These are phyloP conservation scores for Epichloe sylvatica DNA, from an alignment of 2,329 filamentous ascomycete genomes.

Conservation along the genomic window DNA sequence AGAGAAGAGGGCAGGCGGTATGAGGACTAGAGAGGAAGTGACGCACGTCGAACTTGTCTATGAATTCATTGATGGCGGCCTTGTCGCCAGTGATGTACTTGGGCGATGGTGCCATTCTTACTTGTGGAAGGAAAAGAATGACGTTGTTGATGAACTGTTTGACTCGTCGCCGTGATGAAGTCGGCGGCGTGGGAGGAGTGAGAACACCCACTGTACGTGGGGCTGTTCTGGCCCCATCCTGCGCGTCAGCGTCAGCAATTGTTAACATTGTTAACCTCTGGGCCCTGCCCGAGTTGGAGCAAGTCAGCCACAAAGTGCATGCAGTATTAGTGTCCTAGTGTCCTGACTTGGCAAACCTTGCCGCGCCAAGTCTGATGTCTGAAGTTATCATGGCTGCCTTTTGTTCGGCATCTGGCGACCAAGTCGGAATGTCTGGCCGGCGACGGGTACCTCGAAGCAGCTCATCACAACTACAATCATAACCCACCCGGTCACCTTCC, in stretches of 20 bases:
- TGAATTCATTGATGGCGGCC: constrained; percentile 63
- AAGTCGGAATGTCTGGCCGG: neutral
- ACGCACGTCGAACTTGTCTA: constrained; percentile 84
- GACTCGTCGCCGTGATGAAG: neutral
- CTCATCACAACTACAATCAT: no score
- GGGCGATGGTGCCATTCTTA: constrained; percentile 21
- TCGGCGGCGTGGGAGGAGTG: no score
- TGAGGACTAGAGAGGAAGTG: constrained; percentile 7
- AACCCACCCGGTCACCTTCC: no score
- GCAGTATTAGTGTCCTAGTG: neutral
- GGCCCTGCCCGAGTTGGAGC: no score
- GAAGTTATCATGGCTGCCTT: no score
- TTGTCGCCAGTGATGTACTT: constrained; percentile 67
- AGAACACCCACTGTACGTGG: no score
- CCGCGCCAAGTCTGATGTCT: neutral
- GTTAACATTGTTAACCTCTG: no score
- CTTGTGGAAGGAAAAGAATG: no score
- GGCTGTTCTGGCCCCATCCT: no score
- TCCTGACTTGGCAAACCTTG: neutral
- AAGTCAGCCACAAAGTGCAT: neutral
- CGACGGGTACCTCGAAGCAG: no score
- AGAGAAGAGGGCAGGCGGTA: neutral
- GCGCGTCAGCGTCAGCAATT: no score
- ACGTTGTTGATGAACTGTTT: neutral
- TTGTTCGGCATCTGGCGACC: neutral